Conservation (phyloP, 1,284 basidiomycete species). For the Sanguinoderma infundibulare region DNA sequence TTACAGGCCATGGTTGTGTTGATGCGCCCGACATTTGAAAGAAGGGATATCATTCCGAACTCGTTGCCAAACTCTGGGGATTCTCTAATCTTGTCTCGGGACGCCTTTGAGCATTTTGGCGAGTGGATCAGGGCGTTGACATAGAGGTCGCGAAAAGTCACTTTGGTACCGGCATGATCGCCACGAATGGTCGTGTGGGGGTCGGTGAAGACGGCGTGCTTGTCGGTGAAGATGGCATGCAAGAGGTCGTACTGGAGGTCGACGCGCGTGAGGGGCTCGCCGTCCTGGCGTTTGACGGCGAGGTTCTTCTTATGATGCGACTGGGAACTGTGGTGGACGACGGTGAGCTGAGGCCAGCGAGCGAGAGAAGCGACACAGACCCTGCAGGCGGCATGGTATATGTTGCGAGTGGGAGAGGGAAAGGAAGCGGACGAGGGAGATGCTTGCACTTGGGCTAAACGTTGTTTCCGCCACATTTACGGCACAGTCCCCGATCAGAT, state of each 20-base stretch:
- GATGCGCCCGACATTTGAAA: conserved; percentile 92
- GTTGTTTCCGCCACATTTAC: conserved; percentile 37
- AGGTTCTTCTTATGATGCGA: conserved; percentile 73
- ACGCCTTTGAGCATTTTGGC: conserved; percentile 83
- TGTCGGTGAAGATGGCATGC: conserved; percentile 76
- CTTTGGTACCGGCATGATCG: conserved; percentile 53
- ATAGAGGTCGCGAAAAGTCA: conserved; percentile 87
- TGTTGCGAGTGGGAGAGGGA: conserved; percentile 10
- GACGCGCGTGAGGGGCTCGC: conserved; percentile 75
- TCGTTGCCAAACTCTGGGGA: conserved; percentile 82
- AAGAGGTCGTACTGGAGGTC: conserved; percentile 90
- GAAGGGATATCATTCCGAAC: conserved; percentile 82
- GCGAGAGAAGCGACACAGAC: conserved; percentile 10
- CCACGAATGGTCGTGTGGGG: conserved; percentile 43
- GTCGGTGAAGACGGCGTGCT: conserved; percentile 73
- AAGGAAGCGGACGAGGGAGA: conserved; percentile 12
- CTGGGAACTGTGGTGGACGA: conserved; percentile 43
- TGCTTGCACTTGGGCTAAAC: conserved; percentile 22
- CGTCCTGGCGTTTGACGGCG: conserved; percentile 79
- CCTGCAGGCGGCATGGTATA: conserved; percentile 23
- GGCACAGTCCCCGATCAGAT: conserved; percentile 34
- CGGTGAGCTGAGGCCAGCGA: conserved; percentile 1
- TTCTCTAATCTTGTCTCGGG: conserved; percentile 85
- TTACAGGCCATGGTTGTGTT: conserved; percentile 94
- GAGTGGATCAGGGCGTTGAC: conserved; percentile 81